Percentiles rank a stretch among this genome's conserved stretches.
Evolutionary conservation across 2,329 filamentous ascomycete species (phyloP).

Genomic region (Pseudogymnoascus sp.): DNA sequence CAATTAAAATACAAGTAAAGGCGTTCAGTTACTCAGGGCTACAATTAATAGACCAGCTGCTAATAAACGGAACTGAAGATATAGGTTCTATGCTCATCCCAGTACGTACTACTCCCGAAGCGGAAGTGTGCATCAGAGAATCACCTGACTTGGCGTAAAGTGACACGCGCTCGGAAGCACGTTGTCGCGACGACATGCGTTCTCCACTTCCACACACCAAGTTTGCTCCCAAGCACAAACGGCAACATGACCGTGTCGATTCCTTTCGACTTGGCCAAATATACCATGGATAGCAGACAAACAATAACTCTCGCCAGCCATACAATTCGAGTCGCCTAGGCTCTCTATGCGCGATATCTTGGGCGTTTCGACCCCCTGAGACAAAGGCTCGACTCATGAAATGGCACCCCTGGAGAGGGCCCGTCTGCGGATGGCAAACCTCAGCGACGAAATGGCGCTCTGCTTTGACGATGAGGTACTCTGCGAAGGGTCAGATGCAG

Average conservation of each 20-base stretch:
- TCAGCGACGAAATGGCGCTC: neutral
- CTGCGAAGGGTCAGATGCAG: neutral
- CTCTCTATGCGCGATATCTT: neutral
- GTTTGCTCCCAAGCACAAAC: neutral
- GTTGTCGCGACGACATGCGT: slow-evolving; percentile 7
- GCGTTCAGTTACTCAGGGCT: too few relatives aligned
- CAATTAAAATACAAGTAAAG: too few relatives aligned
- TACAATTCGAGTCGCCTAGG: neutral
- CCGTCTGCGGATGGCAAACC: neutral
- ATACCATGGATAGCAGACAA: neutral
- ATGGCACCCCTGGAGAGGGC: neutral
- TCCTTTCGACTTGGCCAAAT: neutral
- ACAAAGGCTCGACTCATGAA: neutral
- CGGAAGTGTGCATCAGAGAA: neutral
- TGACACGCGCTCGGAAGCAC: slow-evolving; percentile 1
- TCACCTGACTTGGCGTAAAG: slow-evolving; percentile 5
- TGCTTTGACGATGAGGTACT: neutral
- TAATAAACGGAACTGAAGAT: too few relatives aligned
- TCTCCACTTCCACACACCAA: slow-evolving; percentile 1
- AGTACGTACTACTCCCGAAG: neutral
- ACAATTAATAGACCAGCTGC: too few relatives aligned
- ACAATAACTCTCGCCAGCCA: neutral
- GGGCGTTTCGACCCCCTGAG: neutral
- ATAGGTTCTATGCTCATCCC: too few relatives aligned
- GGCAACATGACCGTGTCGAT: neutral